These are phyloP conservation scores for Ambrosia trifida DNA, from an alignment of 129 eudicot species.

Conservation along the genomic window DNA sequence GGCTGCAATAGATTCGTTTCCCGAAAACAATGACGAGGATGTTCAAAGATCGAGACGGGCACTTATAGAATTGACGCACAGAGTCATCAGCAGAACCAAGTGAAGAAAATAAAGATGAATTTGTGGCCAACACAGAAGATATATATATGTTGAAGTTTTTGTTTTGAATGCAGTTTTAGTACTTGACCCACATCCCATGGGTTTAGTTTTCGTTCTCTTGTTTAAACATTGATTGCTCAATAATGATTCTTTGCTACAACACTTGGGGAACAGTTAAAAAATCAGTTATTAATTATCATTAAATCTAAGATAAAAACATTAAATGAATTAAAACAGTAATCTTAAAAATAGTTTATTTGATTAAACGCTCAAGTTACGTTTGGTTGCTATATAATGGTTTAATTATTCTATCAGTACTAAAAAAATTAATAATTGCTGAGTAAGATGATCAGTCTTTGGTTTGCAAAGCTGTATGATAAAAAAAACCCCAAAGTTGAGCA, in stretches of 20 bases:
- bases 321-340: too few species aligned
- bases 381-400: too few species aligned
- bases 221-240: conserved; percentile 1
- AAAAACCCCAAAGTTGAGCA: too few species aligned
- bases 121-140: neutral
- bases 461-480: too few species aligned
- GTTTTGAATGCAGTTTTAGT: conserved; percentile 1
- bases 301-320: too few species aligned
- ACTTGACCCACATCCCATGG: neutral
- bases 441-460: too few species aligned
- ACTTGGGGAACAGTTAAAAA: too few species aligned
- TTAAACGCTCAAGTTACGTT: too few species aligned
- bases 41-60: conserved; percentile 91
- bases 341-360: too few species aligned
- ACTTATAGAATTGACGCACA: conserved; percentile 77
- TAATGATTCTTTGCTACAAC: conserved; percentile 7
- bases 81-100: conserved; percentile 80
- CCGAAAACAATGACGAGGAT: conserved; percentile 70
- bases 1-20: conserved; percentile 72
- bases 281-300: too few species aligned
- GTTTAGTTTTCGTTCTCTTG: neutral
- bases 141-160: conserved; percentile 22
- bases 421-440: too few species aligned
- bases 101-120: conserved; percentile 29
- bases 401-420: too few species aligned